These are phyloP conservation scores for Fraxinus platypoda DNA, from an alignment of 305 asterid genomes.

Conservation along the genomic window DNA sequence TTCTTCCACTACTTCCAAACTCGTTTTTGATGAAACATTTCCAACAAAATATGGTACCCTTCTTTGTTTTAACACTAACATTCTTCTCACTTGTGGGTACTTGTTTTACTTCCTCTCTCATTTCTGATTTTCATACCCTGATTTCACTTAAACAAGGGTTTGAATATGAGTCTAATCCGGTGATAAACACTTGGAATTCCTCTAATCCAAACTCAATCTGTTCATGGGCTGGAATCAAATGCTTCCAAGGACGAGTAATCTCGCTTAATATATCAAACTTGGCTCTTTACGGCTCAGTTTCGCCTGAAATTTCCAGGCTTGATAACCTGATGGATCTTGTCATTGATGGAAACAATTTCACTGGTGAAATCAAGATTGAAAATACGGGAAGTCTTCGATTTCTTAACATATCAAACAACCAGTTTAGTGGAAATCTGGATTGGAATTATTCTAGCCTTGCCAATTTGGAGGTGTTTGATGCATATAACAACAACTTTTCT, in stretches of 20 bases:
- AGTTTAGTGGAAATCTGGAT: constrained; percentile 59
- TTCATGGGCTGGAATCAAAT: constrained; percentile 74
- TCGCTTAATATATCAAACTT: constrained; percentile 64
- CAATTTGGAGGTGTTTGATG: constrained; percentile 63
- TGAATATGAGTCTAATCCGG: constrained; percentile 31
- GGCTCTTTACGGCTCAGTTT: constrained; percentile 72
- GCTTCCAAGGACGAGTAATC: constrained; percentile 56
- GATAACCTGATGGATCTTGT: constrained; percentile 61
- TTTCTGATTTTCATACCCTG: constrained; percentile 65
- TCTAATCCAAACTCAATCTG: constrained; percentile 63
- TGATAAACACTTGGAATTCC: constrained; percentile 53
- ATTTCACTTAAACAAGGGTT: constrained; percentile 60
- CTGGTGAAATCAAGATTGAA: constrained; percentile 76
- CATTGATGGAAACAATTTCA: constrained; percentile 94
- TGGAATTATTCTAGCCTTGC: constrained; percentile 73
- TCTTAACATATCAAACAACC: constrained; percentile 79
- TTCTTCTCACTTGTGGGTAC: constrained; percentile 39
- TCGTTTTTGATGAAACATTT: constrained; percentile 39
- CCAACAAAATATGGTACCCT: constrained; percentile 47
- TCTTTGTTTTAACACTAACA: constrained; percentile 32
- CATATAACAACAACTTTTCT: constrained; percentile 86
- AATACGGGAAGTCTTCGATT: constrained; percentile 53
- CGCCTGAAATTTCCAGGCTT: constrained; percentile 61
- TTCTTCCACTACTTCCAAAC: constrained; percentile 47
- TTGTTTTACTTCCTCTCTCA: constrained; percentile 47